These are phyloP conservation scores for Malania oleifera DNA, from an alignment of 164 flowering plant species.

Conservation along the genomic window DNA sequence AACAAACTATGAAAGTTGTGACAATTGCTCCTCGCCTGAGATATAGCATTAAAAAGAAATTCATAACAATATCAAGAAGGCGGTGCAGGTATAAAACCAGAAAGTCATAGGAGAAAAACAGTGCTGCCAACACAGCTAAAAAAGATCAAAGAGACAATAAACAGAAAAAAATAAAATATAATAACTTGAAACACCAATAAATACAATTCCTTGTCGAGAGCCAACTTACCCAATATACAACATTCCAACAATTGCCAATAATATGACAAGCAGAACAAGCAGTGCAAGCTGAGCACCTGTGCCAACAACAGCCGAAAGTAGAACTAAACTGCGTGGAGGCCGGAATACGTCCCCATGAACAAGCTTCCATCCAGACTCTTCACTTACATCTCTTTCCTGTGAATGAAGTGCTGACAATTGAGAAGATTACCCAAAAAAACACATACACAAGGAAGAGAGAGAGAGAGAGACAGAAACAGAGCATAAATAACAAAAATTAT, in stretches of 20 bases:
- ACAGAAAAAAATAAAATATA: too few relatives aligned
- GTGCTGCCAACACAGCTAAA: background rate
- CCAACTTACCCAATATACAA: constrained; percentile 87
- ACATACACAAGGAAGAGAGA: background rate
- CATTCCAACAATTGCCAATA: constrained; percentile 87
- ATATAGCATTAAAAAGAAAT: background rate
- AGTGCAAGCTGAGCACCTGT: constrained; percentile 94
- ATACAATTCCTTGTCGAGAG: background rate
- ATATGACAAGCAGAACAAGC: constrained; percentile 91
- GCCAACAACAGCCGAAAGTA: constrained; percentile 93
- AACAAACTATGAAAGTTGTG: constrained; percentile 91
- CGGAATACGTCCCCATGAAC: constrained; percentile 99
- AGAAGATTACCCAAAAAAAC: background rate
- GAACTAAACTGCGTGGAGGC: constrained; percentile 65
- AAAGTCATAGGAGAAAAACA: background rate
- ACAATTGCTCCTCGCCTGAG: constrained; percentile 97
- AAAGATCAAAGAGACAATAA: background rate
- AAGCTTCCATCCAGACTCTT: constrained; percentile 99
- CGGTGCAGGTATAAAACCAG: background rate
- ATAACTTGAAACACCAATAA: background rate
- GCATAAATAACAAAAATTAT: background rate
- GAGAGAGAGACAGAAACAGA: background rate
- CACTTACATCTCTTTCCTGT: constrained; percentile 98
- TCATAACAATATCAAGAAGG: background rate
- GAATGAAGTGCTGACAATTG: background rate